A percentile compares a stretch with the other conserved stretches of the same genome.
Evolutionary conservation across 805 yeast genomes (phyloP).

Genomic region (Suhomyces vadensis): DNA sequence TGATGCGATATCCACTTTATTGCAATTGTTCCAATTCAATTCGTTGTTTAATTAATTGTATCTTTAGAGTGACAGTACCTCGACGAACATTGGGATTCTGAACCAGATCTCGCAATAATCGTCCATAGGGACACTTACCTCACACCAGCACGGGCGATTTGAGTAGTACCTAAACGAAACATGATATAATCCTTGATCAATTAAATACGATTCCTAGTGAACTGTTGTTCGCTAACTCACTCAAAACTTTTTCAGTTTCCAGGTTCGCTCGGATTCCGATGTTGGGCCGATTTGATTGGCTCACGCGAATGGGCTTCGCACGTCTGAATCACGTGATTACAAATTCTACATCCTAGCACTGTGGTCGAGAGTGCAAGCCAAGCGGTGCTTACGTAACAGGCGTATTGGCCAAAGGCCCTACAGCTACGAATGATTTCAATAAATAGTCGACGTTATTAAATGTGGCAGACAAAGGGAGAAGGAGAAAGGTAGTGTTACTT

Average conservation of each 20-base stretch:
- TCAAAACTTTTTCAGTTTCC: conserved; percentile 7
- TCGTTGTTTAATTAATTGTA: neutral
- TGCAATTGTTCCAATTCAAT: neutral
- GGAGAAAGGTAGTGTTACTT: neutral
- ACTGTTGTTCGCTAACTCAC: neutral
- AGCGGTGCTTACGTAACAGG: too few relatives aligned
- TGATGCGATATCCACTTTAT: too few relatives aligned
- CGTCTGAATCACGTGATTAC: neutral
- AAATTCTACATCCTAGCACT: too few relatives aligned
- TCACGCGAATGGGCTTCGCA: neutral
- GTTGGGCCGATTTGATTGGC: conserved; percentile 8
- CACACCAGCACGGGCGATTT: conserved; percentile 51
- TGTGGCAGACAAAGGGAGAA: neutral
- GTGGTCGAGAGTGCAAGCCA: too few relatives aligned
- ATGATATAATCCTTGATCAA: conserved; percentile 22
- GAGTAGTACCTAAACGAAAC: conserved; percentile 57
- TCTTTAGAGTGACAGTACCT: neutral
- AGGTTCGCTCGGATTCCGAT: conserved; percentile 5
- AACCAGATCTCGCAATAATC: neutral
- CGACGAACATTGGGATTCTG: neutral
- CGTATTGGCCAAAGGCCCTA: too few relatives aligned
- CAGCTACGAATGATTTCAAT: neutral
- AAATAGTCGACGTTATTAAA: neutral
- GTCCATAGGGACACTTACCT: conserved; percentile 44
- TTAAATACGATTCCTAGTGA: conserved; percentile 5